Percentiles rank a stretch among this genome's conserved stretches.
Conservation (phyloP, 768 basidiomycete genomes). For the Infundibulicybe gibba region DNA sequence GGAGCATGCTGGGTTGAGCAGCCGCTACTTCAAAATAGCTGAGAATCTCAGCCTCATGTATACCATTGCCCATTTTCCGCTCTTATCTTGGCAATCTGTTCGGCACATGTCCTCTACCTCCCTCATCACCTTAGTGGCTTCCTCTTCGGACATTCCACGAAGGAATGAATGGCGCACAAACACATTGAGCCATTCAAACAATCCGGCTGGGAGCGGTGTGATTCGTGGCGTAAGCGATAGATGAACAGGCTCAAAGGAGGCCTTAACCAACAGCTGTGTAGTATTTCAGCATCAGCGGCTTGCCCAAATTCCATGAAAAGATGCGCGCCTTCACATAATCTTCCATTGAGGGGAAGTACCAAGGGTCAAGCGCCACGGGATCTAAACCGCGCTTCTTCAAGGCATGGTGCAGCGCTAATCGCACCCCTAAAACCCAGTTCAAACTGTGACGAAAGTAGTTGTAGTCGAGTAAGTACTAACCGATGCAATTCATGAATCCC, state of each 20-base stretch:
- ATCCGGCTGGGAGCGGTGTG: conserved; percentile 46
- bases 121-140: conserved; percentile 56
- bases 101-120: conserved; percentile 56
- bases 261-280: conserved; percentile 49
- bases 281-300: not conserved
- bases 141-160: conserved; percentile 42
- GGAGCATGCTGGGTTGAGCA: no score
- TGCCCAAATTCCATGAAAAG: conserved; percentile 1
- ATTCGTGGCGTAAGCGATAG: conserved; percentile 54
- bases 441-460: not conserved
- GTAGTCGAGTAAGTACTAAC: conserved; percentile 26
- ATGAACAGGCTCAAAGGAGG: conserved; percentile 53
- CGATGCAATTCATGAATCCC: conserved; percentile 68
- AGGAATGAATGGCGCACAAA: conserved; percentile 66
- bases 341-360: conserved; percentile 77
- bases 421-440: conserved; percentile 44
- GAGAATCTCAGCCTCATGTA: conserved; percentile 68
- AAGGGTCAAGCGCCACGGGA: conserved; percentile 65
- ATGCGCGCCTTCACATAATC: conserved; percentile 56
- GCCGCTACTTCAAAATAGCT: conserved; percentile 36
- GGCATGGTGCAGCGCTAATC: conserved; percentile 52
- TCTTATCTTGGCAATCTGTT: conserved; percentile 53
- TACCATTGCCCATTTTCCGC: conserved; percentile 67
- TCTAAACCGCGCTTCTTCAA: conserved; percentile 52
- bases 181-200: conserved; percentile 64